Evolutionary conservation across 768 basidiomycete genomes (phyloP).

Genomic region (Podaxis sp.): DNA sequence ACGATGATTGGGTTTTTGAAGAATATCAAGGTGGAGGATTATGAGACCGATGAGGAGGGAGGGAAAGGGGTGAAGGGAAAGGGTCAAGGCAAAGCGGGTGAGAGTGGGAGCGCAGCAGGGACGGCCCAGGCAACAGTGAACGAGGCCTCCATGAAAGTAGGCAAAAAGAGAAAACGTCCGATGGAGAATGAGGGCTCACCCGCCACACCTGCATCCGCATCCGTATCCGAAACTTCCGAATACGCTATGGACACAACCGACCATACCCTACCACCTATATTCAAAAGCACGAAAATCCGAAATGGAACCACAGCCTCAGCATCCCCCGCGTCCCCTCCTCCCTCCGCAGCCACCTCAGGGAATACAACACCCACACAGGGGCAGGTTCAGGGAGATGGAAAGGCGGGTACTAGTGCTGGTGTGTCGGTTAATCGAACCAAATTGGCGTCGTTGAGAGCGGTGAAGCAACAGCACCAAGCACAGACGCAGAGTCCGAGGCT

Average conservation of each 20-base stretch:
- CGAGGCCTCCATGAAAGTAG: not conserved
- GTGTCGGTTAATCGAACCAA: not conserved
- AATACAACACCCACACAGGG: not conserved
- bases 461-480: not conserved
- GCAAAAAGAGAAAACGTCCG: conserved; percentile 1
- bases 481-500: not conserved
- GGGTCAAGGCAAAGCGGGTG: not conserved
- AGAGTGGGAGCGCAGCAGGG: conserved; percentile 8
- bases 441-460: not conserved
- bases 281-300: not conserved
- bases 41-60: conserved; percentile 14
- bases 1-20: conserved; percentile 51
- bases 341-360: not conserved
- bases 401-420: too few species aligned
- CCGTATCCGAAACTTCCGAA: not conserved
- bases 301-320: not conserved
- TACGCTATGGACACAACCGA: not conserved
- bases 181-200: not conserved
- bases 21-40: conserved; percentile 15
- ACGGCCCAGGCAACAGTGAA: conserved; percentile 2
- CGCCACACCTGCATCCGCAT: too few species aligned
- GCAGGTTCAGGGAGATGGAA: too few species aligned
- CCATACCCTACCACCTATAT: not conserved
- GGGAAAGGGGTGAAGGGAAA: conserved; percentile 14
- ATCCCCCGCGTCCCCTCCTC: not conserved